These are phyloP conservation scores for Tricholomella constricta DNA, from an alignment of 768 basidiomycete genomes.

Conservation along the genomic window DNA sequence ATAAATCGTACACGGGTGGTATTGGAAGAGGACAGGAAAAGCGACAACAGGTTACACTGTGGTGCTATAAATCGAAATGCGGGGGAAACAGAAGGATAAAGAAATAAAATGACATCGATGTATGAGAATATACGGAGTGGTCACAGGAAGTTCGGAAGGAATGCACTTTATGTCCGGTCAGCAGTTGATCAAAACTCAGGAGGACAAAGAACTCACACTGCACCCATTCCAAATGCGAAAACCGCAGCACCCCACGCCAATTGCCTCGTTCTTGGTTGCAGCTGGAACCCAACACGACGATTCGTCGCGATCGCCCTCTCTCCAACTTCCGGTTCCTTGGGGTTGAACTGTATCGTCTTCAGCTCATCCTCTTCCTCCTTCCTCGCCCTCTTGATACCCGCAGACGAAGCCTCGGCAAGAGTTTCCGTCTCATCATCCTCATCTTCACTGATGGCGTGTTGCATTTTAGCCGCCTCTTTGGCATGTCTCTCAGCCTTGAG, in stretches of 20 bases:
- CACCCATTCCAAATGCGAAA: slow-evolving; percentile 81
- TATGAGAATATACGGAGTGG: slow-evolving; percentile 8
- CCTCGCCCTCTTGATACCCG: slow-evolving; percentile 54
- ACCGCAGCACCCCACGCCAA: slow-evolving; percentile 83
- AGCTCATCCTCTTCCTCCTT: slow-evolving; percentile 53
- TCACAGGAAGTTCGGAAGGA: slow-evolving; percentile 66
- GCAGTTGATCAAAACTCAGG: slow-evolving; percentile 3
- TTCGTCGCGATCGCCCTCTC: slow-evolving; percentile 60
- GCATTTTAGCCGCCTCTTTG: slow-evolving; percentile 25
- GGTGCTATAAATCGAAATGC: slow-evolving; percentile 1
- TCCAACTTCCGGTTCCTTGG: slow-evolving; percentile 67
- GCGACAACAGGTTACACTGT: slow-evolving; percentile 4
- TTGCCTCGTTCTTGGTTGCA: slow-evolving; percentile 71
- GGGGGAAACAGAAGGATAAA: background rate
- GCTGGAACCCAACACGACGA: slow-evolving; percentile 55
- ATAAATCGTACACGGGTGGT: slow-evolving; percentile 17
- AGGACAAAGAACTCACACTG: slow-evolving; percentile 58
- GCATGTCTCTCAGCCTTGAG: slow-evolving; percentile 66
- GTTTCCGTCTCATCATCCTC: slow-evolving; percentile 46
- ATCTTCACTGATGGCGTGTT: slow-evolving; percentile 26
- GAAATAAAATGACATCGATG: slow-evolving; percentile 7
- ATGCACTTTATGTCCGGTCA: slow-evolving; percentile 39
- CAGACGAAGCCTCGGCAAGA: slow-evolving; percentile 21
- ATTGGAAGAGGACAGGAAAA: slow-evolving; percentile 14
- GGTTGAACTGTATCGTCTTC: slow-evolving; percentile 49